Evolutionary conservation across 305 asterid genomes (phyloP), one percentile per base, ranked within the genome.

Genomic region (Solanum hybrid): DNA sequence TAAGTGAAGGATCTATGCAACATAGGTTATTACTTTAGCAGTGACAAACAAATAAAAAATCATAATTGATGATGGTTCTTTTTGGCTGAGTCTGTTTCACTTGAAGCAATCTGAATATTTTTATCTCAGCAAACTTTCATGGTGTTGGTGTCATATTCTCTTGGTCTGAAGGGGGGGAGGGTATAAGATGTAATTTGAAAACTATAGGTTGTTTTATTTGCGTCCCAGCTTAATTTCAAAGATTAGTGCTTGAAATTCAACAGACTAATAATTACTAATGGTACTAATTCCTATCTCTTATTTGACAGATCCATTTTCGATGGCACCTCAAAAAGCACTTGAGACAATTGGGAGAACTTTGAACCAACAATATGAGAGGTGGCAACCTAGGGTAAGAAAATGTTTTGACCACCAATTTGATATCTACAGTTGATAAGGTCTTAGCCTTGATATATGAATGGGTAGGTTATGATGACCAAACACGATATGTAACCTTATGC

Each of bases 281-380:
- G 89, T 94, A 86, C 85, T 86, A 78, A 78, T 87, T 79, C 81
- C 82, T 90, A 38, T 66, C 91, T 88, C 75, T 31, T 51, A 20
- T 85, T 32, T 84, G 90, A 89, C 92, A 97, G 99, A 97, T 90
- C 99, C 99, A 90, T 97, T 97, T 90, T 90, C 98, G 66, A 97
- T 96, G 99, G 96, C 98, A 89, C 99, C 99, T 38, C 98, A 95
- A 90, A 97, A 96, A 92, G 98, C 99, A 79, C 96, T 96, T 89
- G 99, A 96, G 91, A 93, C 98, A 66, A 96, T 97, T 40, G 99
- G 99, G 89, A 94, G 93, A 94, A 91, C 97, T 92, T 94, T 97
- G 93, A 96, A 92, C 92, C 98, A 95, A 90, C 99, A 97, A 91
- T 97, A 97, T 27, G 99, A 97, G 94, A 94, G 99, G 90, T 97